Base-by-base conservation (phyloP, 2,329 filamentous ascomycete species). In the Ophiostoma perfectum region DNA sequence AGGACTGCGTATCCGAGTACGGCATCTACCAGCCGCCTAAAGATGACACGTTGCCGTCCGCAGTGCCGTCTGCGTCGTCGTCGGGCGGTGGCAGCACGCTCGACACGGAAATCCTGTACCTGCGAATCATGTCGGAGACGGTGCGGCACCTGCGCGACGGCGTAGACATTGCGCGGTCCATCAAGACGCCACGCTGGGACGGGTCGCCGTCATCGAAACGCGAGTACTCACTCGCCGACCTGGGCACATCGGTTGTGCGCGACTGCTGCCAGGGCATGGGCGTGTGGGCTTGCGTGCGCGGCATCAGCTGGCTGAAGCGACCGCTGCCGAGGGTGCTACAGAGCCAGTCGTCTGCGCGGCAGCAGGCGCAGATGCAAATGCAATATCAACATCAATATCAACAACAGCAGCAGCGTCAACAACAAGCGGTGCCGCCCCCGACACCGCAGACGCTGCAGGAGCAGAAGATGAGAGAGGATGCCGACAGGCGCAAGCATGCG, bases 71-170 rank as follows among this genome's bases (percentile, higher is more conserved):
- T n/a, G 1, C 58, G 14, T 2, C 42, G 27, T 11, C 9, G 5
- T 38, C 41, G 27, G 27, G 27, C 27, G 27, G 27, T 27, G 27
- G 27, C 4, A 16, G 45, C 4, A 14, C 45, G 9, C 64, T 73
- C 18, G 68, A 70, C 6, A 62, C 49, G 14, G 70, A 71, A 38
- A 44, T 62, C n/a, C 18, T 68, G 1, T 49, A 42, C 2, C 60
- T 70, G 14, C 66, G 68, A 7, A 64, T 71, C 58, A 70, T 71
- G 60, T 68, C 68, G 44, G 71, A 73, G 69, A 71, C 66, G n/a
- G 67, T 73, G 16, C 52, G 68, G 0, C 68, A 68, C 6, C 14
- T 72, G 38, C 63, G 67, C 27, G 70, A 72, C 8, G 68, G 64
- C 6, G 66, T 68, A 12, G 67, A 70, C 11, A 67, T 73, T 6